Evolutionary conservation across 768 basidiomycete genomes (phyloP).

Genomic region (Melanogaster broomeanus): DNA sequence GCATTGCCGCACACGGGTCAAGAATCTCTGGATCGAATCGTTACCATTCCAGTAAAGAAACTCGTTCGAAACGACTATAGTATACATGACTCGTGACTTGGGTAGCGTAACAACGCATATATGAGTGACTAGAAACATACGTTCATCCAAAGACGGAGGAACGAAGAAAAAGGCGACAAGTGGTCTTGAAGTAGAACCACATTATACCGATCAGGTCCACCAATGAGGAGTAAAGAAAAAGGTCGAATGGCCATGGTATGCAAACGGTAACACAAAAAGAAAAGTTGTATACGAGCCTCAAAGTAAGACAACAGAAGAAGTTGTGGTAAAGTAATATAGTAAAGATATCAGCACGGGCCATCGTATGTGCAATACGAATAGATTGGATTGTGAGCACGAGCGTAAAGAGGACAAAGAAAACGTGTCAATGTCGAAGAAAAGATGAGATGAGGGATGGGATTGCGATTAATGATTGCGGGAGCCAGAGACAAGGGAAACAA

Average conservation of each 20-base stretch:
- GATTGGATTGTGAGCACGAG: conserved; percentile 23
- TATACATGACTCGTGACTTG: conserved; percentile 24
- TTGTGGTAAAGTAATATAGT: conserved; percentile 34
- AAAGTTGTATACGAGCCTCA: conserved; percentile 9
- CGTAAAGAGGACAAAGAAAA: conserved; percentile 15
- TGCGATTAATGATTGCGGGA: conserved; percentile 34
- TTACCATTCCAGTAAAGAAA: conserved; percentile 5
- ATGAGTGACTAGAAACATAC: conserved; percentile 12
- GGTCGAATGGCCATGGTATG: conserved; percentile 10
- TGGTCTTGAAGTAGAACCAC: background rate
- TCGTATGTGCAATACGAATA: conserved; percentile 31
- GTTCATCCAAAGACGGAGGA: conserved; percentile 6
- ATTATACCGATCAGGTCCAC: conserved; percentile 1
- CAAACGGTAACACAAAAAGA: conserved; percentile 11
- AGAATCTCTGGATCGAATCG: background rate
- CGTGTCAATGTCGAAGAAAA: conserved; percentile 5
- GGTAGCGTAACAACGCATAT: conserved; percentile 22
- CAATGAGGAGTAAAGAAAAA: background rate
- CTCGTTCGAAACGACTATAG: conserved; percentile 11
- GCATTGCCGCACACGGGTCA: no score
- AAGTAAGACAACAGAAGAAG: conserved; percentile 3
- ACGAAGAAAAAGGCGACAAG: background rate
- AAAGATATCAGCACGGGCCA: conserved; percentile 31
- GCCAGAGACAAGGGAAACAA: conserved; percentile 17
- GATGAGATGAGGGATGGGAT: conserved; percentile 20